These are phyloP conservation scores for Starmerella davenportii DNA, from an alignment of 805 yeast genomes.

Conservation along the genomic window DNA sequence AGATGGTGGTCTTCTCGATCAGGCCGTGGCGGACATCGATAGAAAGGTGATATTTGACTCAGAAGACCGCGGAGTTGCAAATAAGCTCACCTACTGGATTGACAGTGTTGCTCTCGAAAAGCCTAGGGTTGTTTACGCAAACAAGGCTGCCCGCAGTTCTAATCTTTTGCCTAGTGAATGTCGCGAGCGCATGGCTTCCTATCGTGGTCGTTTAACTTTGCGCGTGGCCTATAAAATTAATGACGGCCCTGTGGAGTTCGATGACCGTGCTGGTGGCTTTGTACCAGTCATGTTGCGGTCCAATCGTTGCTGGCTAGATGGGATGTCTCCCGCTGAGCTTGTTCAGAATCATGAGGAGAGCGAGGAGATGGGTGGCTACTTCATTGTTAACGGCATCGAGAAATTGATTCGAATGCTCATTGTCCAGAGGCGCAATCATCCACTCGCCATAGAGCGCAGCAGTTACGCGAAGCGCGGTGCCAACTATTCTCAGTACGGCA, in stretches of 20 bases:
- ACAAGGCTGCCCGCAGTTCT: conserved; percentile 59
- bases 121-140: conserved; percentile 59
- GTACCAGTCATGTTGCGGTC: conserved; percentile 82
- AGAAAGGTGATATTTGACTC: conserved; percentile 71
- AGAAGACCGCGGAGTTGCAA: conserved; percentile 39
- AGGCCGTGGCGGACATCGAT: conserved; percentile 81
- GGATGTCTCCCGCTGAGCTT: conserved; percentile 63
- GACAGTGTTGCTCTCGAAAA: conserved; percentile 75
- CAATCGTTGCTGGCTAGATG: conserved; percentile 80
- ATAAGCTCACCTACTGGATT: conserved; percentile 64
- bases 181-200: conserved; percentile 74
- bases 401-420: conserved; percentile 91
- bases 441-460: conserved; percentile 93
- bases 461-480: conserved; percentile 90
- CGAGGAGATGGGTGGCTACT: conserved; percentile 94
- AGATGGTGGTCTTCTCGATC: conserved; percentile 65
- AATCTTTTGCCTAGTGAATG: conserved; percentile 70
- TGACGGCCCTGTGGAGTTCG: conserved; percentile 62
- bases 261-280: conserved; percentile 77
- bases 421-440: conserved; percentile 94
- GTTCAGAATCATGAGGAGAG: conserved; percentile 71
- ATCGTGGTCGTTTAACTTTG: conserved; percentile 59
- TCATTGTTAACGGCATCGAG: conserved; percentile 84
- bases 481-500: conserved; percentile 72
- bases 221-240: conserved; percentile 76